These are phyloP conservation scores for Echria macrotheca DNA, from an alignment of 495 filamentous ascomycete genomes.

Conservation along the genomic window DNA sequence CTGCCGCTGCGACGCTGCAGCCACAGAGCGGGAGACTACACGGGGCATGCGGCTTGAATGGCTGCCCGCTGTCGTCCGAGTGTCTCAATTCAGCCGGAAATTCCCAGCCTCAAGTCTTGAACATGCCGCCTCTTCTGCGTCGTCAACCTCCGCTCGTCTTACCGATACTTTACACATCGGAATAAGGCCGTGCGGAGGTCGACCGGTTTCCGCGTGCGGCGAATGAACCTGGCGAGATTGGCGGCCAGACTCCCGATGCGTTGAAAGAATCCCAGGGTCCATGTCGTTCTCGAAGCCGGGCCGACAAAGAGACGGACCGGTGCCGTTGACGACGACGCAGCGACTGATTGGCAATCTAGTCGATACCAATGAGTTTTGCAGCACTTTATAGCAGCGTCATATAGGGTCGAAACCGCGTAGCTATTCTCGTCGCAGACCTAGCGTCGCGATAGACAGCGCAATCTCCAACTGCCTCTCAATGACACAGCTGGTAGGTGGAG, in stretches of 20 bases:
- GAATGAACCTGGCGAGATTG: no score
- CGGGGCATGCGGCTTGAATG: background rate
- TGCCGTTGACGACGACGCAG: no score
- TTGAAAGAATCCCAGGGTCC: no score
- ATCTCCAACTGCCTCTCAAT: background rate
- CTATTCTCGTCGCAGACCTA: constrained; percentile 5
- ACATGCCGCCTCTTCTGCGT: background rate
- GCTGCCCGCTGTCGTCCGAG: background rate
- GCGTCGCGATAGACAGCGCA: no score
- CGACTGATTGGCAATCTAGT: constrained; percentile 1
- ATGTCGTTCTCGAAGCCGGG: no score
- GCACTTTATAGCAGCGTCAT: background rate
- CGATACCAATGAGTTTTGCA: background rate
- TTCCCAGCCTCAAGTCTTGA: no score
- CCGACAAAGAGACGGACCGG: no score
- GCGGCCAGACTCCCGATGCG: no score
- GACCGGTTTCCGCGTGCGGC: no score
- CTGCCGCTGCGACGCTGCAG: constrained; percentile 1
- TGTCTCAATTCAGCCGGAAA: constrained; percentile 2
- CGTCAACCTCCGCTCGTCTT: background rate
- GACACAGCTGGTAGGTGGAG: background rate
- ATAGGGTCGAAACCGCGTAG: background rate
- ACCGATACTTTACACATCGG: background rate
- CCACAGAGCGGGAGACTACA: background rate
- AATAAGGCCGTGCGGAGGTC: no score